Evolutionary conservation across 1,284 basidiomycete species (phyloP).

Genomic region (Rhodotorula sp.): DNA sequence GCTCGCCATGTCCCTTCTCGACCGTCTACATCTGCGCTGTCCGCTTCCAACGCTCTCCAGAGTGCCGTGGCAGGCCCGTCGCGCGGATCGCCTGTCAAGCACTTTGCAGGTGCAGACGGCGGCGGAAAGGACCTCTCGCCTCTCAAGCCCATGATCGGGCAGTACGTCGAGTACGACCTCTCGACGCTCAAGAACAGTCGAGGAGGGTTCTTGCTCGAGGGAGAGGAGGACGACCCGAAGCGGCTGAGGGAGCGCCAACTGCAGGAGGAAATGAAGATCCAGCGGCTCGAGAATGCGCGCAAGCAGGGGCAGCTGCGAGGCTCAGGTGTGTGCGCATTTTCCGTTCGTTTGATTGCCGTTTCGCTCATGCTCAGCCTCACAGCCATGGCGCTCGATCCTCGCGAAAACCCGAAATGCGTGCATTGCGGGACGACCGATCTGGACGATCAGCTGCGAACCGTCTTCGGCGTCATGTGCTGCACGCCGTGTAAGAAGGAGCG

Average conservation of each 20-base stretch:
- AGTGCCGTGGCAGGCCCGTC: neutral
- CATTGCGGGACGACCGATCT: constrained; percentile 82
- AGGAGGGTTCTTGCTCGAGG: constrained; percentile 85
- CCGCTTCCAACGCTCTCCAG: constrained; percentile 42
- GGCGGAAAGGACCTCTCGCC: constrained; percentile 15
- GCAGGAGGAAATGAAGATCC: constrained; percentile 41
- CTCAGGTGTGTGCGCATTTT: constrained; percentile 16
- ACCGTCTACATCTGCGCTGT: neutral
- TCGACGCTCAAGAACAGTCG: constrained; percentile 78
- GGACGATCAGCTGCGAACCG: constrained; percentile 73
- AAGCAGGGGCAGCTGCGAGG: constrained; percentile 36
- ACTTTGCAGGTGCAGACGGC: constrained; percentile 29
- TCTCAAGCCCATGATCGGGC: constrained; percentile 34
- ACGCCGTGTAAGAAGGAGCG: constrained; percentile 81
- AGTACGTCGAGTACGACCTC: constrained; percentile 68
- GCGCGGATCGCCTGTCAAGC: constrained; percentile 6
- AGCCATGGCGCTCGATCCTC: constrained; percentile 53
- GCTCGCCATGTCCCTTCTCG: constrained; percentile 20
- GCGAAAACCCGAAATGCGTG: constrained; percentile 72
- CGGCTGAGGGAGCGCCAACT: constrained; percentile 40
- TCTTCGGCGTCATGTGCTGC: constrained; percentile 82
- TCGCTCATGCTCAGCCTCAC: neutral
- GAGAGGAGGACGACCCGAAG: constrained; percentile 55
- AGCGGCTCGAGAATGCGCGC: constrained; percentile 43
- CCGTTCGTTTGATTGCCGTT: neutral